phyloP scores from a whole-genome alignment of 1,284 basidiomycete species.

The Ustilago lituana region DNA sequence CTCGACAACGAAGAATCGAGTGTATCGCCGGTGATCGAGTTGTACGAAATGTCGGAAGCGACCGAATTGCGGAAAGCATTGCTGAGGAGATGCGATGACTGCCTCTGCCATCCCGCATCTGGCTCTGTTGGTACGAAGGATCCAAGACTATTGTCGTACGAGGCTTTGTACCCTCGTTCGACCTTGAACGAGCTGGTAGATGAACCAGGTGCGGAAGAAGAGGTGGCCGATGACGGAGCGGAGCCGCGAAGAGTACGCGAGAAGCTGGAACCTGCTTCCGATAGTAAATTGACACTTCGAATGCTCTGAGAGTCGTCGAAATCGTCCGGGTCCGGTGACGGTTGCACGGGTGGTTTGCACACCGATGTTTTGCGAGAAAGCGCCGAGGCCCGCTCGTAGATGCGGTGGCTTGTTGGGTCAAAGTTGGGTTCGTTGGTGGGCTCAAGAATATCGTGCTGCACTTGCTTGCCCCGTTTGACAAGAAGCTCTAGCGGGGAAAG shows the following conservation, averaged over 20 bases:
- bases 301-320: slow-evolving; percentile 44
- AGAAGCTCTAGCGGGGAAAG: slow-evolving; percentile 47
- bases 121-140: slow-evolving; percentile 12
- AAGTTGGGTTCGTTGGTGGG: slow-evolving; percentile 1
- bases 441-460: slow-evolving; percentile 37
- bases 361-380: slow-evolving; percentile 43
- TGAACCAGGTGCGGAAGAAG: slow-evolving; percentile 11
- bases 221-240: slow-evolving; percentile 2
- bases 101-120: slow-evolving; percentile 18
- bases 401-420: slow-evolving; percentile 9
- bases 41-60: slow-evolving; percentile 55
- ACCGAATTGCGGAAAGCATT: slow-evolving; percentile 54
- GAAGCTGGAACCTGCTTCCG: slow-evolving; percentile 26
- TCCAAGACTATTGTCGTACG: slow-evolving; percentile 23
- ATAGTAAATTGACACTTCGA: slow-evolving; percentile 46
- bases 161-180: slow-evolving; percentile 33
- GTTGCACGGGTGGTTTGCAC: slow-evolving; percentile 32
- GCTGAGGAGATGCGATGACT: slow-evolving; percentile 35
- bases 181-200: slow-evolving; percentile 19
- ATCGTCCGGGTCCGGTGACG: slow-evolving; percentile 45
- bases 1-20: slow-evolving; percentile 18
- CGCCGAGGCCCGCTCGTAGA: slow-evolving; percentile 45
- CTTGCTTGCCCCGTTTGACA: slow-evolving; percentile 44
- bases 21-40: slow-evolving; percentile 44
- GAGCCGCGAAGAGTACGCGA: slow-evolving; percentile 5